Base-by-base conservation (phyloP, 257 asterid genomes). In the Nicotiana noctiflora region DNA sequence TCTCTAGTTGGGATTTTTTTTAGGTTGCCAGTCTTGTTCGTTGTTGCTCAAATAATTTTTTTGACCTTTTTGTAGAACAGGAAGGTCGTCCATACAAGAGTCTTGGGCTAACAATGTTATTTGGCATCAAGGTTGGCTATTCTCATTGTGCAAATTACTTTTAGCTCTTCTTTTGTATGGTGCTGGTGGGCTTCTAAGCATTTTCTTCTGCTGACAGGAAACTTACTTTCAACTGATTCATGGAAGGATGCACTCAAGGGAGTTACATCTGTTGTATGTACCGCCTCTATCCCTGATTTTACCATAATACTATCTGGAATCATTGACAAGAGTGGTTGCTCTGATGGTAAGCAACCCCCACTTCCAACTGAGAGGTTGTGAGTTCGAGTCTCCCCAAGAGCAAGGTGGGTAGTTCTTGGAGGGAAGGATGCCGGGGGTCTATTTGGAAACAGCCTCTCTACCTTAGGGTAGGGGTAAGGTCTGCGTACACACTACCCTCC, bases 241-340 rank as follows among this genome's bases (percentile, higher is more conserved):
- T 93, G 93, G 98, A 93, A 93, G 91, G 97, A 93, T 85, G 97
- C 89, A 19, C 89, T 95, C 87, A 89, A 93, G 84, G 99, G 98
- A 88, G 98, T 93, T 66, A 93, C 97, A 68, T 92, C 99, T 82
- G 82, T 95, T 82, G 99, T 95, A 89, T 60, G 98, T 90, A 82
- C 80, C 75, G 52, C 82, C 15, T 74, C 23, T 74, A 49, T 2
- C 61, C 79, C 23, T 49, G 79, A 3, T 23, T 66, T 83, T 84
- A 76, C 53, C n/a, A 23, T 62, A 9, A 51, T 3, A 18, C 21
- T 46, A 57, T 70, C n/a, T 65, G 51, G 21, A 49, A 49, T 18
- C 18, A 10, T 49, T 23, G n/a, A n/a, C n/a, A n/a, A n/a, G n/a
- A n/a, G n/a, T n/a, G n/a, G n/a, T n/a, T n/a, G n/a, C n/a, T n/a